These are phyloP conservation scores for Dipteronia dyeriana DNA, from an alignment of 345 rosid species.

Conservation along the genomic window DNA sequence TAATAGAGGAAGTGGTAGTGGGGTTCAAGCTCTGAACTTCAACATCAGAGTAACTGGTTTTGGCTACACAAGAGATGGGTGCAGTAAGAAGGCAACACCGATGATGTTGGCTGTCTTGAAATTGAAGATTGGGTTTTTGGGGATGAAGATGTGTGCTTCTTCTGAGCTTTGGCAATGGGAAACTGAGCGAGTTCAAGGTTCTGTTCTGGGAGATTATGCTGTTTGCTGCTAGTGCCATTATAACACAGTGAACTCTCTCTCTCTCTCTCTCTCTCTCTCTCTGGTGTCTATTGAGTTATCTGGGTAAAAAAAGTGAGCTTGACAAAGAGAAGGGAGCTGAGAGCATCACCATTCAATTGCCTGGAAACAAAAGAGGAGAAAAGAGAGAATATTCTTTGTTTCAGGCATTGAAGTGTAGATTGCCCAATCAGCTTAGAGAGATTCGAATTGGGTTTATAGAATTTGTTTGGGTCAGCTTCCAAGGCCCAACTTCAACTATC, in stretches of 20 bases:
- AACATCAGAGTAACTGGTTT: conserved; percentile 23
- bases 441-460: neutral
- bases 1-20: conserved; percentile 1
- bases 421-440: no score
- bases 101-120: conserved; percentile 4
- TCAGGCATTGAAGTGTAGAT: neutral
- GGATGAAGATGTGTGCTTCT: neutral
- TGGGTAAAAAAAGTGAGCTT: neutral
- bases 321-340: neutral
- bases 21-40: conserved; percentile 19
- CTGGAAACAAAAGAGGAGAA: neutral
- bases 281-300: neutral
- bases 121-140: conserved; percentile 20
- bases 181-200: conserved; percentile 20
- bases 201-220: conserved; percentile 29
- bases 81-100: neutral
- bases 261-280: conserved; percentile 6
- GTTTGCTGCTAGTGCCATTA: conserved; percentile 41
- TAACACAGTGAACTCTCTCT: conserved; percentile 2
- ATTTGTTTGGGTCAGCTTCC: neutral
- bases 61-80: conserved; percentile 20
- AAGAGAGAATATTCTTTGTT: conserved; percentile 5
- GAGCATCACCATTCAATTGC: conserved; percentile 1
- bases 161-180: conserved; percentile 27
- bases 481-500: neutral